A percentile compares a stretch with the other conserved stretches of the same genome.
These are phyloP conservation scores for Carex myosuroides DNA, from an alignment of 176 grass and related monocot species.

Conservation along the genomic window DNA sequence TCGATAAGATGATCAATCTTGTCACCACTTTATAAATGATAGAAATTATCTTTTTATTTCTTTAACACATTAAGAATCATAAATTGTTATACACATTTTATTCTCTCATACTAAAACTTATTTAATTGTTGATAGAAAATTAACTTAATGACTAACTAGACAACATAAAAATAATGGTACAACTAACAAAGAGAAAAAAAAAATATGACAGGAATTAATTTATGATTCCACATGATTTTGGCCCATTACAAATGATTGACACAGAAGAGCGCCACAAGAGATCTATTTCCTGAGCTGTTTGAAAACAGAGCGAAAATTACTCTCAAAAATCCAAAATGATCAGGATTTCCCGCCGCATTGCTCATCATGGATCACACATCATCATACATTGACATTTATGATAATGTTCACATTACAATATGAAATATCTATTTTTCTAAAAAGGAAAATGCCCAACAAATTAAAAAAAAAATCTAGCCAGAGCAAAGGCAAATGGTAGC, in stretches of 20 bases:
- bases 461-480: neutral
- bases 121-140: neutral
- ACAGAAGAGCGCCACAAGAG: neutral
- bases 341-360: neutral
- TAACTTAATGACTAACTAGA: too few species aligned
- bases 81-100: neutral
- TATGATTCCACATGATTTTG: neutral
- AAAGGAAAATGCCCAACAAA: neutral
- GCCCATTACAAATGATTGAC: neutral
- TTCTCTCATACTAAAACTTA: neutral
- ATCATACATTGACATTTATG: neutral
- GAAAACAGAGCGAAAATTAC: neutral
- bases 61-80: neutral
- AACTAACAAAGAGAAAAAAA: neutral
- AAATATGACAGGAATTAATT: neutral
- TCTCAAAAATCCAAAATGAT: neutral
- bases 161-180: neutral
- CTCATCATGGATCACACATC: neutral
- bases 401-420: neutral
- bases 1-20: neutral
- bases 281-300: neutral
- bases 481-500: neutral
- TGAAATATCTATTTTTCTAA: neutral
- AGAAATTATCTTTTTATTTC: too few species aligned
- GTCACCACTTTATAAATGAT: too few species aligned